phyloP scores from a whole-genome alignment of 2,329 filamentous ascomycete genomes.

The Fusarium incarnatum region DNA sequence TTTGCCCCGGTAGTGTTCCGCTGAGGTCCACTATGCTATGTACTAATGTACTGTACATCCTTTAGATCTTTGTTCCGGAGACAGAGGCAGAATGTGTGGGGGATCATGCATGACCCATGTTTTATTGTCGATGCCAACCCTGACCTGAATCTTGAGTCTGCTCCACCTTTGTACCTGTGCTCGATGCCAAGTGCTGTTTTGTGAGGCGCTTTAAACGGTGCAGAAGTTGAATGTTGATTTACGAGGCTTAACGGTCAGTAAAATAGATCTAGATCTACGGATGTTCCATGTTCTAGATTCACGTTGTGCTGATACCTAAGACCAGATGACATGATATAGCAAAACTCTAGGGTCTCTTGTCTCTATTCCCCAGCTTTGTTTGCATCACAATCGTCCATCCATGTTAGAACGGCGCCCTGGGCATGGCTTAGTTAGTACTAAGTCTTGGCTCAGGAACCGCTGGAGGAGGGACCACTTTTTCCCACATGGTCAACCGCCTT shows the following conservation, averaged over 20 bases:
- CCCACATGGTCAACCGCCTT: slow-evolving; percentile 39
- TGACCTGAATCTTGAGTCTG: slow-evolving; percentile 18
- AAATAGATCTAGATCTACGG: neutral
- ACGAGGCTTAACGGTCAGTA: neutral
- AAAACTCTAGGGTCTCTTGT: neutral
- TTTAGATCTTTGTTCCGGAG: slow-evolving; percentile 25
- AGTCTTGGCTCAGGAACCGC: slow-evolving; percentile 6
- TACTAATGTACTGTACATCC: neutral
- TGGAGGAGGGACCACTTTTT: slow-evolving; percentile 12
- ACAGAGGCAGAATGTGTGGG: slow-evolving; percentile 22
- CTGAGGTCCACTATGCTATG: slow-evolving; percentile 2
- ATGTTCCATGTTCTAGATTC: neutral
- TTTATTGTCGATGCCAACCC: slow-evolving; percentile 34
- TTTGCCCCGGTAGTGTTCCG: slow-evolving; percentile 14
- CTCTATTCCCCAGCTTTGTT: slow-evolving; percentile 1
- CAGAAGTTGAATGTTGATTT: neutral
- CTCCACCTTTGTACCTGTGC: slow-evolving; percentile 2
- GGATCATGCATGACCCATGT: slow-evolving; percentile 32
- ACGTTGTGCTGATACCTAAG: neutral
- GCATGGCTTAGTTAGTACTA: neutral
- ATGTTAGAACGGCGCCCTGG: neutral
- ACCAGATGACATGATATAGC: neutral
- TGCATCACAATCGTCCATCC: neutral
- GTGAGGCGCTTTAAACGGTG: neutral
- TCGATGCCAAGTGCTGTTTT: neutral